Evolutionary conservation across 1,284 basidiomycete genomes (phyloP).

Genomic region (Pascua sp.): DNA sequence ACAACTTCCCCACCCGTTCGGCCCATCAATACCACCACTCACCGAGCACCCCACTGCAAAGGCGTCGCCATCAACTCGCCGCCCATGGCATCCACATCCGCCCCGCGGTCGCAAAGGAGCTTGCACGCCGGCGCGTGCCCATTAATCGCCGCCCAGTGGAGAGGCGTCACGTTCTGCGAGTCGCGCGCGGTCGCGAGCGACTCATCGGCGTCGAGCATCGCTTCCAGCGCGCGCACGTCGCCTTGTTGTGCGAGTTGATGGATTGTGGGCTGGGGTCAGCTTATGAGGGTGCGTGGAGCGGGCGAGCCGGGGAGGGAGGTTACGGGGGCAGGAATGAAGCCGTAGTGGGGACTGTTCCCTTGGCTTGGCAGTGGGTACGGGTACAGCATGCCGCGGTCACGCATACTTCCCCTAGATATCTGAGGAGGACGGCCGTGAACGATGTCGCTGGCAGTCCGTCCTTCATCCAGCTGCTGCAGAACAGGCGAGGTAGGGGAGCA

Average conservation of each 20-base stretch:
- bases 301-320: not conserved
- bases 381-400: too few relatives aligned
- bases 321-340: too few relatives aligned
- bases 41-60: slow-evolving; percentile 91
- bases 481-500: too few relatives aligned
- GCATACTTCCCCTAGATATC: too few relatives aligned
- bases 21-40: slow-evolving; percentile 10
- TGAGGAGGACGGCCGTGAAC: too few relatives aligned
- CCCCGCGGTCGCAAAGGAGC: slow-evolving; percentile 85
- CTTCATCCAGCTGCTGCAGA: too few relatives aligned
- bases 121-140: slow-evolving; percentile 46
- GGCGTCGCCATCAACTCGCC: slow-evolving; percentile 95
- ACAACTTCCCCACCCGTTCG: not conserved
- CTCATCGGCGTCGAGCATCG: slow-evolving; percentile 60
- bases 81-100: slow-evolving; percentile 88
- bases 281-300: not conserved
- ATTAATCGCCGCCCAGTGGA: slow-evolving; percentile 85
- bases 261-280: slow-evolving; percentile 55
- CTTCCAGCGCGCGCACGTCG: slow-evolving; percentile 65
- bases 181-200: slow-evolving; percentile 77
- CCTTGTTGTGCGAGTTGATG: slow-evolving; percentile 85
- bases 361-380: too few relatives aligned
- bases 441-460: too few relatives aligned
- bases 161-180: slow-evolving; percentile 83
- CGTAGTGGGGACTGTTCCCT: too few relatives aligned